phyloP scores from a whole-genome alignment of 2,329 filamentous ascomycete genomes.

The Microdochium trichocladiopsis region DNA sequence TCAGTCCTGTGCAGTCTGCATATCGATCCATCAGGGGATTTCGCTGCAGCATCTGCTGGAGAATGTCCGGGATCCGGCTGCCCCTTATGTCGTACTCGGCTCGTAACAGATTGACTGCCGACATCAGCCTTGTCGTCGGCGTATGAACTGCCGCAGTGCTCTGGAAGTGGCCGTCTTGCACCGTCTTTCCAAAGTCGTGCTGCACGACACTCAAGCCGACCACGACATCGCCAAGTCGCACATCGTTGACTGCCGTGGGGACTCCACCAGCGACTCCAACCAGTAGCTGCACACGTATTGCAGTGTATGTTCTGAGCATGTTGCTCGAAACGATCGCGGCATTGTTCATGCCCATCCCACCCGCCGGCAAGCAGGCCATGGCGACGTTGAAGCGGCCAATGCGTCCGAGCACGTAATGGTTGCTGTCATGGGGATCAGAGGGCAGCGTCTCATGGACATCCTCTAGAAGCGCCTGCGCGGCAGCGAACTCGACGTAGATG shows the following conservation, averaged over 20 bases:
- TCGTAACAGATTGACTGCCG: not conserved
- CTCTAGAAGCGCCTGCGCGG: slow-evolving; percentile 7
- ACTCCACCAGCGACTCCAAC: slow-evolving; percentile 13
- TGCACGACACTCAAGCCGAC: slow-evolving; percentile 1
- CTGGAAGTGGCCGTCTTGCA: slow-evolving; percentile 3
- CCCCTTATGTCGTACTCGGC: not conserved
- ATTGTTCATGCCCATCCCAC: slow-evolving; percentile 4
- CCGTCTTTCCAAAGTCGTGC: slow-evolving; percentile 1
- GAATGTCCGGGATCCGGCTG: not conserved
- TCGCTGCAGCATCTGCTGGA: not conserved
- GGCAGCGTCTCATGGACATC: slow-evolving; percentile 1
- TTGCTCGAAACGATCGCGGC: slow-evolving; percentile 7
- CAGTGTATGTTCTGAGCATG: slow-evolving; percentile 6
- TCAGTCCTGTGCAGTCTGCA: not conserved
- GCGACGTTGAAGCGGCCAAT: slow-evolving; percentile 8
- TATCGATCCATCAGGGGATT: not conserved
- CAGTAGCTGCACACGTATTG: slow-evolving; percentile 5
- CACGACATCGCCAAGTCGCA: slow-evolving; percentile 8
- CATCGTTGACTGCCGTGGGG: slow-evolving; percentile 5
- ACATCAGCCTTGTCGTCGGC: not conserved
- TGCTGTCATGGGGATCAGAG: slow-evolving; percentile 2
- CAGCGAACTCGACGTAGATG: slow-evolving; percentile 8
- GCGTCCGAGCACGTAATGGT: slow-evolving; percentile 7
- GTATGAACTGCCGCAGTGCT: not conserved
- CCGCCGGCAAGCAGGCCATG: slow-evolving; percentile 8